These are phyloP conservation scores for Oidiodendron maius DNA, from an alignment of 495 filamentous ascomycete species.

Conservation along the genomic window DNA sequence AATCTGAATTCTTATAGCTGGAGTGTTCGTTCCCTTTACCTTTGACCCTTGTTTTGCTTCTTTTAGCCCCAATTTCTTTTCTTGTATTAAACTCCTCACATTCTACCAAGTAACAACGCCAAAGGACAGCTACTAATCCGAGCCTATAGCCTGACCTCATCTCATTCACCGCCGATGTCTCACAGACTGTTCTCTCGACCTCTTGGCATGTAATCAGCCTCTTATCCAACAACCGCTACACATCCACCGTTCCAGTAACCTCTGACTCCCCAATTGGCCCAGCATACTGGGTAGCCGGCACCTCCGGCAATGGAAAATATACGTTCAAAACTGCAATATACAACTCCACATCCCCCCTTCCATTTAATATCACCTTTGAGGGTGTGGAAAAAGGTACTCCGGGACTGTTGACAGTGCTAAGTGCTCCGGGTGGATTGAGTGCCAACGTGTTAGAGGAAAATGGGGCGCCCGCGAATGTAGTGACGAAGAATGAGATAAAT, in stretches of 20 bases:
- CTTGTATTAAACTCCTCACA: background rate
- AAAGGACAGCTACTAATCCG: background rate
- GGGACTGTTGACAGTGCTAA: conserved; percentile 53
- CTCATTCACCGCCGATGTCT: conserved; percentile 16
- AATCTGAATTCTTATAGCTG: conserved; percentile 37
- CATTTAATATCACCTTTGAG: conserved; percentile 49
- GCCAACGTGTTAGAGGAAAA: conserved; percentile 29
- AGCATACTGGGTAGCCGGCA: conserved; percentile 24
- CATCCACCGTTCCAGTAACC: conserved; percentile 20
- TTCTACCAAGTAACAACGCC: background rate
- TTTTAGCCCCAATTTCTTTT: background rate
- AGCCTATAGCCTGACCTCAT: conserved; percentile 16
- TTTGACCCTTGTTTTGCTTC: background rate
- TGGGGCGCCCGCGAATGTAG: conserved; percentile 23
- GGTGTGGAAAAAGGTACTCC: conserved; percentile 37
- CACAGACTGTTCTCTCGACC: conserved; percentile 18
- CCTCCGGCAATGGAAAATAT: conserved; percentile 28
- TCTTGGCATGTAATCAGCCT: conserved; percentile 24
- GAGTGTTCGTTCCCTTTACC: conserved; percentile 23
- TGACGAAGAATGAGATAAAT: conserved; percentile 30
- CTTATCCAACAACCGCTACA: conserved; percentile 20
- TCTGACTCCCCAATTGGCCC: conserved; percentile 21
- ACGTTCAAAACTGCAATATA: conserved; percentile 62
- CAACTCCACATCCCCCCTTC: conserved; percentile 48
- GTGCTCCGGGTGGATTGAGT: conserved; percentile 34